Evolutionary conservation across 176 grass and related monocot species (phyloP).

Genomic region (Hordeum vulgare): DNA sequence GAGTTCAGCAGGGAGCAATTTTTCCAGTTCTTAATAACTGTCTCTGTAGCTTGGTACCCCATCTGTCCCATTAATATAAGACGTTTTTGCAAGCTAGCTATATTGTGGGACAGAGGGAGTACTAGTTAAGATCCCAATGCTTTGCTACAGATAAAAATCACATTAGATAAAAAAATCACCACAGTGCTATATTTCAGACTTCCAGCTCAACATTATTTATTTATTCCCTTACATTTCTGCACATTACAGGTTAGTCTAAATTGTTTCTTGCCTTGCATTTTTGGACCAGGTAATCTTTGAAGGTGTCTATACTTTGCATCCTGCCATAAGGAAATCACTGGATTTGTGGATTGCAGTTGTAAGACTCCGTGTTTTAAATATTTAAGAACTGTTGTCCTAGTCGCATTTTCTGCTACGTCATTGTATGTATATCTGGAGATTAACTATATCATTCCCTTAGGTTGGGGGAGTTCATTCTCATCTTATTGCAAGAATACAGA

Average conservation of each 20-base stretch:
- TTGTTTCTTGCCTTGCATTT: conserved; percentile 13
- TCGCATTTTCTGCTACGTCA: conserved; percentile 2
- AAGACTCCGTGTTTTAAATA: conserved; percentile 32
- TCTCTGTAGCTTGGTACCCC: not conserved
- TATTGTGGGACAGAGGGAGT: no score
- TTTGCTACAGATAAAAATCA: not conserved
- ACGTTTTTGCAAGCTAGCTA: no score
- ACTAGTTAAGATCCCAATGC: not conserved
- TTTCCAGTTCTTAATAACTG: not conserved
- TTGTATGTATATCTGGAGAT: conserved; percentile 4
- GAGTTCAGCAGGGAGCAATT: not conserved
- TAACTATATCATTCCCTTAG: conserved; percentile 37
- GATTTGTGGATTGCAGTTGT: conserved; percentile 99
- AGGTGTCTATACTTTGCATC: conserved; percentile 94
- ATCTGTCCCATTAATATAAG: no score
- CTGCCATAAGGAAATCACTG: conserved; percentile 86
- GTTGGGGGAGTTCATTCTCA: conserved; percentile 99
- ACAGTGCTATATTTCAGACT: not conserved
- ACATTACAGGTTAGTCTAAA: not conserved
- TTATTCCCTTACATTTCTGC: not conserved
- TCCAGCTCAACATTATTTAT: not conserved
- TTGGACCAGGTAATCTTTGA: conserved; percentile 90
- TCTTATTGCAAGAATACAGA: conserved; percentile 93
- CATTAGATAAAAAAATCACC: not conserved
- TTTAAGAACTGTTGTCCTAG: conserved; percentile 22